Evolutionary conservation across 208 protist species (phyloP).

Genomic region (Trypanosoma boissoni): DNA sequence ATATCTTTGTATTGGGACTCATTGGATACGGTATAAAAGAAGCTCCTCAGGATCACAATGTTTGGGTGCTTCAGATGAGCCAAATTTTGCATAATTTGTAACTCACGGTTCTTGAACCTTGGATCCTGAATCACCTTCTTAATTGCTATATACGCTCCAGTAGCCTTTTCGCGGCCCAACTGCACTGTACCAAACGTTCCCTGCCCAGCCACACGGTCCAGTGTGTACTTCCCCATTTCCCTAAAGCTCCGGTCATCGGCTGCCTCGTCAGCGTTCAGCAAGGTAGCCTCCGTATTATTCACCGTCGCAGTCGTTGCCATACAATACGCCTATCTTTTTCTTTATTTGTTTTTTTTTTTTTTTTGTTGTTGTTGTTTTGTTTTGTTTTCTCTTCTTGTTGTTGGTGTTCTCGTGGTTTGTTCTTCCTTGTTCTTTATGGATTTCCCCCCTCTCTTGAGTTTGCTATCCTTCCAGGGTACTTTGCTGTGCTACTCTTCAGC

Average conservation of each 20-base stretch:
- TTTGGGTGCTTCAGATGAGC: conserved; percentile 90
- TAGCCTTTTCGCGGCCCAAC: conserved; percentile 80
- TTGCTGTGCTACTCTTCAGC: too few species aligned
- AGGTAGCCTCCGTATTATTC: conserved; percentile 26
- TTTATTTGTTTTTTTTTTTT: not conserved
- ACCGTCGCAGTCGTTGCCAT: not conserved
- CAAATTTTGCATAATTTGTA: conserved; percentile 92
- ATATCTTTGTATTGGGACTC: conserved; percentile 94
- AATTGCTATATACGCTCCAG: conserved; percentile 69
- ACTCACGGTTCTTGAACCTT: conserved; percentile 97
- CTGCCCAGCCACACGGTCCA: conserved; percentile 93
- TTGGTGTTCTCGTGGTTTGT: conserved; percentile 25
- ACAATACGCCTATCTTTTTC: not conserved
- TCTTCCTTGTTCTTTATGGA: conserved; percentile 1
- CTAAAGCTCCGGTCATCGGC: conserved; percentile 62
- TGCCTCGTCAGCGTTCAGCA: conserved; percentile 55
- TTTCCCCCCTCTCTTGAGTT: not conserved
- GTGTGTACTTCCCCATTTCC: conserved; percentile 87
- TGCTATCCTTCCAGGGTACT: not conserved
- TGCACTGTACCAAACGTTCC: conserved; percentile 97
- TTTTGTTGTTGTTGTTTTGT: conserved; percentile 19
- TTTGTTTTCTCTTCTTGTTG: conserved; percentile 10
- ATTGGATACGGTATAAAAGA: conserved; percentile 94
- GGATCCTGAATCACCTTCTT: conserved; percentile 96
- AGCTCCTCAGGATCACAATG: conserved; percentile 94